Base-by-base conservation (phyloP, 352 stramenopile species). In the Phytophthora megakarya region DNA sequence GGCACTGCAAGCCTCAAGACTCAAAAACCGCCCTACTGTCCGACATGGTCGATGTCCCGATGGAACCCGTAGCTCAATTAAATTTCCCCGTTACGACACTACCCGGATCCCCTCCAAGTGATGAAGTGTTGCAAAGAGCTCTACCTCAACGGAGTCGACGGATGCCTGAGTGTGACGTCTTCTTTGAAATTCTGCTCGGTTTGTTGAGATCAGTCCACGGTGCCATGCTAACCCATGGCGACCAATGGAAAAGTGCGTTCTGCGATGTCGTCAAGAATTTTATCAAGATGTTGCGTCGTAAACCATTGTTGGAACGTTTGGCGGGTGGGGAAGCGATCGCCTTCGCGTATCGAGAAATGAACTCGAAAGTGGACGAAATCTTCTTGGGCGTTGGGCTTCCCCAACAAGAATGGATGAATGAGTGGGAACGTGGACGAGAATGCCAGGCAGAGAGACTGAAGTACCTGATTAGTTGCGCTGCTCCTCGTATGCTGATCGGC, bases 241-340 rank as follows among this genome's bases (percentile, higher is more conserved):
- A 53, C 8, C 21, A 53, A 11, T 61, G 26, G 18, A 40, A 3
- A 28, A 26, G 7, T 21, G n/a, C 4, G 19, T 61, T 32, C 28
- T 51, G 52, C 13, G 15, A 55, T 13, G 8, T 53, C 19, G 15
- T 55, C 16, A 39, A 26, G 21, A 12, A 23, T 5, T 64, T 69
- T 25, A 28, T 67, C 2, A 58, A 48, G 30, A 13, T 67, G 37
- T 40, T 72, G 28, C 50, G 57, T 33, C 18, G 13, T 9, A 33
- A 28, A 8, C 37, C 47, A 6, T 21, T 64, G 15, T 26, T 72
- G 13, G 19, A 56, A 25, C 58, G 65, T 10, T 58, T 68, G 5
- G 65, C 65, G 13, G 54, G 23, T 13, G 48, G 37, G 5, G 57
- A 68, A 23, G 40, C 38, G 1, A 32, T 57, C 38, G 51, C 64